A percentile compares a stretch with the other conserved stretches of the same genome.
phyloP scores from a whole-genome alignment of 106 monocot genomes.

The Platanthera zijinensis region DNA sequence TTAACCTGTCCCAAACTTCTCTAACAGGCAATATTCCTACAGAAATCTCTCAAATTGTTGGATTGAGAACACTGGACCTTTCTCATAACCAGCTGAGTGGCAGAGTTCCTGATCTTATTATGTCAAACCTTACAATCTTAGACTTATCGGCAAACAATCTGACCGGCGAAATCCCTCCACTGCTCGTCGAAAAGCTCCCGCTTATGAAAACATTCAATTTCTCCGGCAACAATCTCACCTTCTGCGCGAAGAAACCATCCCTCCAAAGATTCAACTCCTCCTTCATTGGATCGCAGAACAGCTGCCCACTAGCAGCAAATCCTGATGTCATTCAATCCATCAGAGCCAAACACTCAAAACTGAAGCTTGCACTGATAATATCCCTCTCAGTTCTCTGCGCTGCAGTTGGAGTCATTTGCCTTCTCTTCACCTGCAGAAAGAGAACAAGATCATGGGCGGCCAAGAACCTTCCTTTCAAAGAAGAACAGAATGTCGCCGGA shows the following conservation, averaged over 20 bases:
- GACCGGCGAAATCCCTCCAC: constrained; percentile 47
- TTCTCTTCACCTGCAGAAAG: constrained; percentile 25
- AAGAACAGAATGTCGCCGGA: constrained; percentile 46
- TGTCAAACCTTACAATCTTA: constrained; percentile 24
- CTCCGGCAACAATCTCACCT: constrained; percentile 75
- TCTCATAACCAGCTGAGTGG: constrained; percentile 63
- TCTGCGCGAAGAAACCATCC: constrained; percentile 41
- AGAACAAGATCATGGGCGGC: constrained; percentile 30
- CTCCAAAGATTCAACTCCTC: constrained; percentile 26
- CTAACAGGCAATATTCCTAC: constrained; percentile 44
- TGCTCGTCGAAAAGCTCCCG: constrained; percentile 32
- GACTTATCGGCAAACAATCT: constrained; percentile 78
- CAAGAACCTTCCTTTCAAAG: constrained; percentile 45
- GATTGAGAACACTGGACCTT: constrained; percentile 50
- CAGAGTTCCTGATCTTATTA: constrained; percentile 38
- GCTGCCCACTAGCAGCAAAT: constrained; percentile 79
- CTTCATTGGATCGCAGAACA: constrained; percentile 44
- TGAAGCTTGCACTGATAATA: constrained; percentile 41
- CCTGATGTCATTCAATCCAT: constrained; percentile 24
- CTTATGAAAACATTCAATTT: constrained; percentile 58
- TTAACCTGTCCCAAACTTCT: constrained; percentile 57
- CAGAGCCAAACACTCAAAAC: constrained; percentile 9
- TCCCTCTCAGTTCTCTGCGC: constrained; percentile 35
- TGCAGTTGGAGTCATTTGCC: constrained; percentile 28
- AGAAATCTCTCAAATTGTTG: constrained; percentile 35